Percentiles rank a stretch among this genome's conserved stretches.
These are phyloP conservation scores for Penstemon davidsonii DNA, from an alignment of 257 asterid species.

Conservation along the genomic window DNA sequence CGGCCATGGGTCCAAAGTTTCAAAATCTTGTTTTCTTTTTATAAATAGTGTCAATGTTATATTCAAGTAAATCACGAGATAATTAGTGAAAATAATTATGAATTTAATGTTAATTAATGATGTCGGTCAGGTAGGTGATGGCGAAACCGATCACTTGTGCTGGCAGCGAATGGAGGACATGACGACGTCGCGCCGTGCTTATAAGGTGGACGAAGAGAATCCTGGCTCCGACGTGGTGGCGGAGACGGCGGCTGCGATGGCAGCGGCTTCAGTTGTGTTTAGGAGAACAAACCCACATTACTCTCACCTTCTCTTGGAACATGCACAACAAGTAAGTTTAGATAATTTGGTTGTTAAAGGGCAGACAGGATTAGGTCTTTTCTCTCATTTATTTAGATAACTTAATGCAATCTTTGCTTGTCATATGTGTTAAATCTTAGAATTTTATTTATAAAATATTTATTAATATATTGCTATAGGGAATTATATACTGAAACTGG, in stretches of 20 bases:
- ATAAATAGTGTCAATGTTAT: constrained; percentile 22
- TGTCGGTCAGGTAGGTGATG: constrained; percentile 64
- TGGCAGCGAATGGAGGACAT: constrained; percentile 81
- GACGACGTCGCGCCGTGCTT: constrained; percentile 74
- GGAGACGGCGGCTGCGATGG: constrained; percentile 77
- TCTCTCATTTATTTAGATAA: constrained; percentile 12
- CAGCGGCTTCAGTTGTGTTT: constrained; percentile 63
- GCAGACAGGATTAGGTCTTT: constrained; percentile 25
- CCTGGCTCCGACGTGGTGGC: constrained; percentile 73
- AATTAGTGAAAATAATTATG: constrained; percentile 5
- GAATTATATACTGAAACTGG: constrained; percentile 9
- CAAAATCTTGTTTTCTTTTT: constrained; percentile 18
- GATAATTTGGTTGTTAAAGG: constrained; percentile 45
- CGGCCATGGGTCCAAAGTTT: constrained; percentile 32
- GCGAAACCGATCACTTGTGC: constrained; percentile 73
- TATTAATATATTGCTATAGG: constrained; percentile 1
- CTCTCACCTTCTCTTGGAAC: constrained; percentile 64
- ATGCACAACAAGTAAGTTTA: constrained; percentile 60
- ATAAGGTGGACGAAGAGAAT: constrained; percentile 50
- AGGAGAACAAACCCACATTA: constrained; percentile 65
- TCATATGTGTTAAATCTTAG: not conserved
- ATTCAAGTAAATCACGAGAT: constrained; percentile 25
- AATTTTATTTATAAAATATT: not conserved
- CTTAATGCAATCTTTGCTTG: constrained; percentile 24
- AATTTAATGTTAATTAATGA: not conserved